Evolutionary conservation across 1,284 basidiomycete genomes (phyloP).

Genomic region (Ganoderma boninense): DNA sequence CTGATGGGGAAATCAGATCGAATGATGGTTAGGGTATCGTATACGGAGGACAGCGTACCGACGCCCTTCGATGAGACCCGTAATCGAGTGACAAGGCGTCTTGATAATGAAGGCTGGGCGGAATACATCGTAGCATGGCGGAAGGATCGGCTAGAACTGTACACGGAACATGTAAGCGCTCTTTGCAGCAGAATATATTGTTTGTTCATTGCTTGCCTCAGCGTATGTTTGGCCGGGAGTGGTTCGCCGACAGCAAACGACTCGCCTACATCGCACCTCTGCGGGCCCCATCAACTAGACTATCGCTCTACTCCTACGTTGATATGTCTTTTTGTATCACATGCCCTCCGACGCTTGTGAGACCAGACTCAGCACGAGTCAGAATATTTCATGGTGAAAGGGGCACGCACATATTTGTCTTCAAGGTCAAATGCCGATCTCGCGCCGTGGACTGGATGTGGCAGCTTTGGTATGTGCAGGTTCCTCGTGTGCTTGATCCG

Average conservation of each 20-base stretch:
- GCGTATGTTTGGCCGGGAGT: slow-evolving; percentile 70
- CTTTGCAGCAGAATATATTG: slow-evolving; percentile 53
- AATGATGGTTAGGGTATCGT: slow-evolving; percentile 82
- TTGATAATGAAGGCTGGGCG: slow-evolving; percentile 74
- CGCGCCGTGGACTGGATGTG: slow-evolving; percentile 86
- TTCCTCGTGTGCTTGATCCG: background rate
- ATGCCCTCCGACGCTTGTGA: slow-evolving; percentile 63
- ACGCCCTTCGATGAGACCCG: slow-evolving; percentile 72
- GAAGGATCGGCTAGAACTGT: slow-evolving; percentile 77
- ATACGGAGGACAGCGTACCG: slow-evolving; percentile 63
- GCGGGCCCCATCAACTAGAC: slow-evolving; percentile 59
- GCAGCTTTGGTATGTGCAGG: slow-evolving; percentile 72
- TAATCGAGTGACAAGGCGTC: slow-evolving; percentile 66
- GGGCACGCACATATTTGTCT: slow-evolving; percentile 83
- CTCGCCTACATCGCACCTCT: slow-evolving; percentile 78
- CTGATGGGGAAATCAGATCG: slow-evolving; percentile 61
- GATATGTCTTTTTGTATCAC: slow-evolving; percentile 84
- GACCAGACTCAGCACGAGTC: slow-evolving; percentile 50
- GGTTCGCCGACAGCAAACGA: slow-evolving; percentile 69
- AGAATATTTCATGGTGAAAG: slow-evolving; percentile 54
- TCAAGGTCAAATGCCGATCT: slow-evolving; percentile 76
- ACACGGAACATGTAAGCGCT: slow-evolving; percentile 75
- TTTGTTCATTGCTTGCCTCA: slow-evolving; percentile 43
- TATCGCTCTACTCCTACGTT: slow-evolving; percentile 84
- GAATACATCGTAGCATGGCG: slow-evolving; percentile 87